Conservation (phyloP, 192 early-diverging fungal species). For the Mortierella claussenii region DNA sequence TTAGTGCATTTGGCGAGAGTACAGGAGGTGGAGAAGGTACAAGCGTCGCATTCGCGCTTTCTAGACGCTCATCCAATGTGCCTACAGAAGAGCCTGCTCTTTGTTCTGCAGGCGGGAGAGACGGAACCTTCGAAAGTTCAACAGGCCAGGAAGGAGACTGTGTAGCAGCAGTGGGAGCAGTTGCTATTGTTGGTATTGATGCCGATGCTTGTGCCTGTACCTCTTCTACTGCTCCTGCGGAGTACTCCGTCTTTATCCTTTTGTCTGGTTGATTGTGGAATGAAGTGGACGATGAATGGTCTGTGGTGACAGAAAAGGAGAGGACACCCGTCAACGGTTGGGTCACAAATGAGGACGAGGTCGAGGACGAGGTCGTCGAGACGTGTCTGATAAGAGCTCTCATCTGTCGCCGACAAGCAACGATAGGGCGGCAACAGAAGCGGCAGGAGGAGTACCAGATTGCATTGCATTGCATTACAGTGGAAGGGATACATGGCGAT, state of each 20-base stretch:
- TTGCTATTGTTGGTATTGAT: too few species aligned
- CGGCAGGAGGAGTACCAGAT: too few species aligned
- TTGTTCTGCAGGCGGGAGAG: neutral
- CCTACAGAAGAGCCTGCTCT: conserved; percentile 20
- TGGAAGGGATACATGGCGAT: too few species aligned
- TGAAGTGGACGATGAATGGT: conserved; percentile 17
- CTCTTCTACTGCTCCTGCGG: too few species aligned
- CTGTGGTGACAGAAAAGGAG: conserved; percentile 5
- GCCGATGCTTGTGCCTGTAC: too few species aligned
- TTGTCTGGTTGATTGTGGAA: neutral
- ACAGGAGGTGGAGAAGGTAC: conserved; percentile 10
- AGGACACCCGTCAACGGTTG: neutral
- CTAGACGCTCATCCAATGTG: conserved; percentile 20
- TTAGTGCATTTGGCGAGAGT: neutral
- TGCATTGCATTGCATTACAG: too few species aligned
- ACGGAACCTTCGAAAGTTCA: too few species aligned
- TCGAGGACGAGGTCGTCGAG: conserved; percentile 25
- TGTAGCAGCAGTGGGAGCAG: too few species aligned
- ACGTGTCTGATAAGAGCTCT: conserved; percentile 41
- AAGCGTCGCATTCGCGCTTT: neutral
- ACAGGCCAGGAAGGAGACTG: too few species aligned
- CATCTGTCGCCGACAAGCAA: too few species aligned
- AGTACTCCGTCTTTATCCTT: too few species aligned
- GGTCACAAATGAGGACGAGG: conserved; percentile 10
- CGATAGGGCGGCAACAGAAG: too few species aligned